Evolutionary conservation across 2,329 filamentous ascomycete species (phyloP).

Genomic region (Arthrobotrys sphaeroides): DNA sequence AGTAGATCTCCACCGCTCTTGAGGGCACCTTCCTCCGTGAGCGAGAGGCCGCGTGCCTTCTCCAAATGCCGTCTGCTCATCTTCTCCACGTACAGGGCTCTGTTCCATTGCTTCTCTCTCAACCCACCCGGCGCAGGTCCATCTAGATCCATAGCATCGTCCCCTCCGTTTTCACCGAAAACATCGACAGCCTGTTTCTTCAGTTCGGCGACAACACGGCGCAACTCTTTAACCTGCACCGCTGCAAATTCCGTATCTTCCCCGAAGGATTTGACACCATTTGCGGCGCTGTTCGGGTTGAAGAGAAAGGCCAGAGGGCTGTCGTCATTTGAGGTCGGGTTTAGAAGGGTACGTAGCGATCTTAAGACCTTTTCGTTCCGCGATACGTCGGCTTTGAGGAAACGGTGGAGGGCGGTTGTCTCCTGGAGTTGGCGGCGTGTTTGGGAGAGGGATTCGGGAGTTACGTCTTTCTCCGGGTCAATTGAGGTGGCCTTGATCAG

Average conservation of each 20-base stretch:
- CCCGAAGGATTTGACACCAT: conserved; percentile 68
- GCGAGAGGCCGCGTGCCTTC: conserved; percentile 72
- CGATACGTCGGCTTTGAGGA: conserved; percentile 35
- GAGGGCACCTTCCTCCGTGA: conserved; percentile 70
- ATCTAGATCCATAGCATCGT: conserved; percentile 59
- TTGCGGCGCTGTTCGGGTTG: conserved; percentile 65
- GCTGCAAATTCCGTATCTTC: conserved; percentile 81
- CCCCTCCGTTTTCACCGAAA: conserved; percentile 22
- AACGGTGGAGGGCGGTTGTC: conserved; percentile 49
- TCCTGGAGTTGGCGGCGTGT: conserved; percentile 47
- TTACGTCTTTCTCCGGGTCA: conserved; percentile 34
- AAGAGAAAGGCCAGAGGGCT: conserved; percentile 69
- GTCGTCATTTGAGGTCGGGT: conserved; percentile 19
- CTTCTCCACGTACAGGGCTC: conserved; percentile 83
- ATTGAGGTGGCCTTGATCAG: conserved; percentile 39
- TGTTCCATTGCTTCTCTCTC: conserved; percentile 73
- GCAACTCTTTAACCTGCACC: conserved; percentile 82
- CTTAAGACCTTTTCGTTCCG: conserved; percentile 32
- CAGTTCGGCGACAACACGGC: conserved; percentile 74
- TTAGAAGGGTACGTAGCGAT: conserved; percentile 21
- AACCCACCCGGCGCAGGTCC: conserved; percentile 60
- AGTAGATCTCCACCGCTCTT: conserved; percentile 65
- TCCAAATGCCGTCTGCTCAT: conserved; percentile 81
- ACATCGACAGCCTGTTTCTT: conserved; percentile 61
- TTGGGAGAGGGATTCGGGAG: conserved; percentile 40